phyloP scores from a whole-genome alignment of 73 alveolate species.

The Breviolum minutum region DNA sequence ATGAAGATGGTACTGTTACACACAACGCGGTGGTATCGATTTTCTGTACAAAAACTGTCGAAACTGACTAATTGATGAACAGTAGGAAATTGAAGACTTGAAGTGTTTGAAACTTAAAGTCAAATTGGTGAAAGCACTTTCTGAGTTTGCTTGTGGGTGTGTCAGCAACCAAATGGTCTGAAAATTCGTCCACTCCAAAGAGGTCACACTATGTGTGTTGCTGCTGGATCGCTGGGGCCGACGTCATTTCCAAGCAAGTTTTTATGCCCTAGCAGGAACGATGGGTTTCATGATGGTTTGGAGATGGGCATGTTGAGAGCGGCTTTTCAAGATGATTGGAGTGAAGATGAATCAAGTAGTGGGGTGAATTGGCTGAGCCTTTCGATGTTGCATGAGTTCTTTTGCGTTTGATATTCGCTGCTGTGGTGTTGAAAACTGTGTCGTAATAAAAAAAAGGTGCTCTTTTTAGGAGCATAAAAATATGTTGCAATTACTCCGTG shows the following conservation, averaged over 20 bases:
- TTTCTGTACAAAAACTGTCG: background rate
- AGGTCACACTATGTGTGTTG: background rate
- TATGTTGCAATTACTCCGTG: too few relatives aligned
- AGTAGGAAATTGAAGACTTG: too few relatives aligned
- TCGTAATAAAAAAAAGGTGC: too few relatives aligned
- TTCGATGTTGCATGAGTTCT: too few relatives aligned
- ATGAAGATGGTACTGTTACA: background rate
- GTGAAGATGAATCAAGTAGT: too few relatives aligned
- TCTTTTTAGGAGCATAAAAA: too few relatives aligned
- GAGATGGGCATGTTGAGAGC: background rate
- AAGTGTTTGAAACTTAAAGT: too few relatives aligned
- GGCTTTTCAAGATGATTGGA: background rate
- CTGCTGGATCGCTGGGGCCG: slow-evolving; percentile 51
- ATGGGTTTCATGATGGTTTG: background rate
- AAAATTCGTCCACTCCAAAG: background rate
- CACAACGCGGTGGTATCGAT: background rate
- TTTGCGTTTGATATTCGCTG: too few relatives aligned
- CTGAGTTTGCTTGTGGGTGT: background rate
- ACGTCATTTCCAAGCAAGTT: slow-evolving; percentile 5
- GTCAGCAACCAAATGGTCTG: background rate
- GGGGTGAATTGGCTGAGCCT: too few relatives aligned
- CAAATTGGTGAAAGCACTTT: too few relatives aligned
- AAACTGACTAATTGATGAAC: too few relatives aligned
- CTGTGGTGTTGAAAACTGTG: too few relatives aligned
- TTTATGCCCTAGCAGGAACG: slow-evolving; percentile 6